Conservation (phyloP, 1,284 basidiomycete genomes). For the Ceratobasidium theobromae region DNA sequence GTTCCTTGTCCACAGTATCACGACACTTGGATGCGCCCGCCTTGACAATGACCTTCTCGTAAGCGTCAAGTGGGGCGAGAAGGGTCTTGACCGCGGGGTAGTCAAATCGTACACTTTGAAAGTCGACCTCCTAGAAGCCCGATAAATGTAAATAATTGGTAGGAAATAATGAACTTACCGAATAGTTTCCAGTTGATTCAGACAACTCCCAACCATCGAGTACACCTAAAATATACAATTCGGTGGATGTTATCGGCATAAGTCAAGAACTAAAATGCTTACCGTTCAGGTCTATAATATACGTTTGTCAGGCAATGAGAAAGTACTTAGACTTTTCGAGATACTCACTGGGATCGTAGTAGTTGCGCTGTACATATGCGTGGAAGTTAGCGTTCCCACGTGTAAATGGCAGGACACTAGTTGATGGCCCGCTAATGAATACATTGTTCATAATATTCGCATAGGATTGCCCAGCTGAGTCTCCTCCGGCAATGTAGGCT, state of each 20-base stretch:
- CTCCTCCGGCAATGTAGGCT: constrained; percentile 46
- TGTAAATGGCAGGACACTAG: constrained; percentile 38
- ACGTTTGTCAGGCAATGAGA: not conserved
- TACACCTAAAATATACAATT: constrained; percentile 38
- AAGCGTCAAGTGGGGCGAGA: constrained; percentile 43
- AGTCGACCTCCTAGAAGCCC: constrained; percentile 40
- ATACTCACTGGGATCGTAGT: constrained; percentile 42
- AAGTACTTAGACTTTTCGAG: not conserved
- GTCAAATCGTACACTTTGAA: constrained; percentile 42
- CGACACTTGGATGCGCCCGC: constrained; percentile 45
- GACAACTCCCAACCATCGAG: constrained; percentile 44
- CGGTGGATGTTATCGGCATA: not conserved
- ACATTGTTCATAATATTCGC: constrained; percentile 47
- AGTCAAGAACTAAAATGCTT: not conserved
- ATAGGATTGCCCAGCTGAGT: constrained; percentile 43
- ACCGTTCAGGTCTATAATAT: constrained; percentile 4
- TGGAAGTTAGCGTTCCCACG: constrained; percentile 48
- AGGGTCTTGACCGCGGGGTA: constrained; percentile 44
- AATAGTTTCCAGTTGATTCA: constrained; percentile 43
- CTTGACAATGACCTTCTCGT: constrained; percentile 42
- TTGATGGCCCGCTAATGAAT: constrained; percentile 44
- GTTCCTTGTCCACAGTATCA: constrained; percentile 44
- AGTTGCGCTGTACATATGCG: constrained; percentile 40
- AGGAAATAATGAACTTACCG: constrained; percentile 11
- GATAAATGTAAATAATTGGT: not conserved